Base-by-base conservation (phyloP, 768 basidiomycete genomes). In the Fomitopsis pulvina region DNA sequence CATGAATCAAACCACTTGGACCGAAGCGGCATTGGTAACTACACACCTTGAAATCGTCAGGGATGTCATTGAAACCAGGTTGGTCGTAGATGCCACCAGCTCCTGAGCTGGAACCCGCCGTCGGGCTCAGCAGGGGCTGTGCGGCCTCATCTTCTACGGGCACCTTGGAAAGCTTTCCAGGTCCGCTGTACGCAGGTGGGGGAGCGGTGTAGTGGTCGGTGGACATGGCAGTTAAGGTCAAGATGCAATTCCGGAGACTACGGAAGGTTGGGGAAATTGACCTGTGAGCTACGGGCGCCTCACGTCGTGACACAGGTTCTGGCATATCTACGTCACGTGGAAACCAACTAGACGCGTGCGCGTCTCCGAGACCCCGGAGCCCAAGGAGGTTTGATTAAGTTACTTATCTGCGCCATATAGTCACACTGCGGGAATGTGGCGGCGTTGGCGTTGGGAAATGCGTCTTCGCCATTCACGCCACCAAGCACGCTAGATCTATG, bases 41-140 rank as follows among this genome's bases (percentile, higher is more conserved):
- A 60, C 69, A 21, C 52, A 89, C 89, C 79, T 94, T 92, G 80
- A 96, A 96, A 66, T 96, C 94, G 60, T 95, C 93, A 0, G 90
- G 91, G 41, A 92, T 60, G 56, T 92, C 91, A 41, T 78, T 88
- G 28, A 69, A 71, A 24, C 68, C 73, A 4, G 90, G 83, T 57
- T 92, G 88, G 68, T 92, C 79, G 56, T 77, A 87, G 56, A 82
- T 75, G n/a, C 70, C 82, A 25, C 74, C 73, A 16, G 65, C 65
- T 51, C 75, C 71, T 2, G 59, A 54, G 47, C 78, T 72, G 18
- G 77, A 64, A 22, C 76, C 69, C 10, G 69, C 64, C 14, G 52
- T 47, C 0, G 58, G 50, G 22, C 51, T 57, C 22, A 87, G 72
- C 30, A 91, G 68, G 1, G 85, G 87, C 52, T 85, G 56, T 7